Percentiles rank a stretch among this genome's conserved stretches.
phyloP scores from a whole-genome alignment of 495 filamentous ascomycete species.

The Cercophora scortea region DNA sequence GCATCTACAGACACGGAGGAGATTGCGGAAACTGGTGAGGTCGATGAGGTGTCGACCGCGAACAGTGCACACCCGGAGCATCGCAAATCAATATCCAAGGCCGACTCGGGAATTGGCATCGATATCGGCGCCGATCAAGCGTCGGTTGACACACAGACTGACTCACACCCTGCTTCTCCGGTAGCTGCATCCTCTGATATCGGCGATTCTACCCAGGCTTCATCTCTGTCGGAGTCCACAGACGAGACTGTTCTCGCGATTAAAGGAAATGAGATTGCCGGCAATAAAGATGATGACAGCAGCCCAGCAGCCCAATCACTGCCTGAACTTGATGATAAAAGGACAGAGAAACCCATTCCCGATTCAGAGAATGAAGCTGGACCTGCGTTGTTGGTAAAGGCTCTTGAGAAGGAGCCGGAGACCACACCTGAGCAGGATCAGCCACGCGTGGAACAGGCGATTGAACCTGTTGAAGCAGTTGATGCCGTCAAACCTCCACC shows the following conservation, averaged over 20 bases:
- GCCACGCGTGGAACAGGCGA: not conserved
- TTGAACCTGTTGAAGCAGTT: not conserved
- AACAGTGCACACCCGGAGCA: conserved; percentile 8
- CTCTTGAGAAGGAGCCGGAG: not conserved
- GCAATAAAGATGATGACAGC: not conserved
- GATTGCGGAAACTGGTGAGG: not conserved
- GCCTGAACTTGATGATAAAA: not conserved
- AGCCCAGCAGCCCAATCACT: not conserved
- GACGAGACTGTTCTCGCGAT: conserved; percentile 39
- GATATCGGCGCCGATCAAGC: conserved; percentile 28
- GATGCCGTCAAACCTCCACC: not conserved
- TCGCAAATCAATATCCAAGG: conserved; percentile 21
- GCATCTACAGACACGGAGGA: not conserved
- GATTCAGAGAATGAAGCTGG: not conserved
- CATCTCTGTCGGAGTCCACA: conserved; percentile 46
- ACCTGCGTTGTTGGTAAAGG: not conserved
- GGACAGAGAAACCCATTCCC: not conserved
- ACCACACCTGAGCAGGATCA: not conserved
- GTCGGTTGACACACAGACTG: conserved; percentile 27
- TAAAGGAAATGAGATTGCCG: conserved; percentile 7
- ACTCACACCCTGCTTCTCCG: conserved; percentile 46
- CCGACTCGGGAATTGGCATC: conserved; percentile 32
- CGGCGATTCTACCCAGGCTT: conserved; percentile 46
- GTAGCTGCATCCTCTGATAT: conserved; percentile 37
- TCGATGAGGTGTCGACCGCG: not conserved